Base-by-base conservation (phyloP, 768 basidiomycete genomes). In the Rhizopogon vinicolor region DNA sequence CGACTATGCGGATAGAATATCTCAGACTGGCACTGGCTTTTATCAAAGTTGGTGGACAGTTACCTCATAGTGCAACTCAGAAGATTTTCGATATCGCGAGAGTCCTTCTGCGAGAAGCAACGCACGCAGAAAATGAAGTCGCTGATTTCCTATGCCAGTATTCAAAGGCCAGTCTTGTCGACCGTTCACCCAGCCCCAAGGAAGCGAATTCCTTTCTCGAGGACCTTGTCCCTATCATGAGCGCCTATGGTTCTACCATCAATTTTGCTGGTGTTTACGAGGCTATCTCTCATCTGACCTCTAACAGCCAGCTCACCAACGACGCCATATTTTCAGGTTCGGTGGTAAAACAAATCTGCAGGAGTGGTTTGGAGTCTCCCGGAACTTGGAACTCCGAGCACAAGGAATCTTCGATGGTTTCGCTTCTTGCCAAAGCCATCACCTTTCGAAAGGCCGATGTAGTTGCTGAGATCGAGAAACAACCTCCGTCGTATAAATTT, bases 1-100 rank as follows among this genome's bases (percentile, higher is more conserved):
- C 70, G 19, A 68, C 72, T 7, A 86, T 91, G 82, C 76, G 85
- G 19, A 63, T 83, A 45, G 87, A 90, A 59, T 90, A 82, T 65
- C 74, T 91, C 5, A 72, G 72, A 3, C 68, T 87, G 19, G 74
- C 86, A 5, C 66, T 74, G 18, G 74, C 74, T 3, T 84, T 81
- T 60, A 74, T 76, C 16, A 68, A 66, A 25, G 73, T 75, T 16
- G 86, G 85, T 6, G 85, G 85, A 0, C 57, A 62, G 14, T 68
- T 77, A 25, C 61, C 75, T 4, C 61, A 69, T 22, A 67, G 73
- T n/a, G 62, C 76, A 6, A 73, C 76, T 18, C 69, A 73, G 28
- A 75, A 80, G 44, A 72, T 74, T 2, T 62, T 87, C 31, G 86
- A 85, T n/a, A 68, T 86, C 12, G 72, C 81, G 13, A 83, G 77